Percentiles rank a stretch among this genome's conserved stretches.
These are phyloP conservation scores for Gracilaria domingensis DNA, from an alignment of 23 red algal genomes.

Conservation along the genomic window DNA sequence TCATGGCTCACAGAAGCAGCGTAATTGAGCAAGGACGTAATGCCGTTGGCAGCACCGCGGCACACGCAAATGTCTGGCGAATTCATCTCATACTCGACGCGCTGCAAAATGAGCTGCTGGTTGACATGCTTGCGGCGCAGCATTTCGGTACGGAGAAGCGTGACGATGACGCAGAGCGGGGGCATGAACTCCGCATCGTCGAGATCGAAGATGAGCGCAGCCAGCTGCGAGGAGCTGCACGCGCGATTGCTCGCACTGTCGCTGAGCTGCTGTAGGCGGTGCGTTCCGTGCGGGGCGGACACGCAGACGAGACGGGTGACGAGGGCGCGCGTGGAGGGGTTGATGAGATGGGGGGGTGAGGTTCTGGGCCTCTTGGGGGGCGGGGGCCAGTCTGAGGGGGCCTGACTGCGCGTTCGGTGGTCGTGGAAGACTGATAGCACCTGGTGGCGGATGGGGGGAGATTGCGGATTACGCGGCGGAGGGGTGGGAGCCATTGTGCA, in stretches of 20 bases:
- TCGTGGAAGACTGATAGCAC: constrained; percentile 25
- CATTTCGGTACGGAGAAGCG: background rate
- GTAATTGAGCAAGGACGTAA: constrained; percentile 2
- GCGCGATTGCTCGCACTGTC: background rate
- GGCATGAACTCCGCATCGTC: constrained; percentile 39
- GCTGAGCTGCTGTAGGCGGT: background rate
- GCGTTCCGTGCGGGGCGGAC: background rate
- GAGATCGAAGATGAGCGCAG: background rate
- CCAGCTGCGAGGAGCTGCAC: background rate
- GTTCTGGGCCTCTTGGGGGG: background rate
- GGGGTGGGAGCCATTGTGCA: background rate
- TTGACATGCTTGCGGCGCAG: background rate
- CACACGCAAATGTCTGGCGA: constrained; percentile 18
- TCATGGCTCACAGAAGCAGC: background rate
- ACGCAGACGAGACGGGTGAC: constrained; percentile 18
- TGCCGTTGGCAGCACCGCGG: background rate
- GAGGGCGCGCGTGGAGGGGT: background rate
- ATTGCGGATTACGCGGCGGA: background rate
- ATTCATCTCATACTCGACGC: constrained; percentile 13
- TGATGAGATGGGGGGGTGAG: background rate
- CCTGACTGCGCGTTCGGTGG: background rate
- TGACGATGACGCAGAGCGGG: constrained; percentile 8
- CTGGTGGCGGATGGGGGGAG: background rate
- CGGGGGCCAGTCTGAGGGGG: background rate
- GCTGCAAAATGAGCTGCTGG: background rate